Evolutionary conservation across 176 grass and related monocot species (phyloP).

Genomic region (Eleusine indica): DNA sequence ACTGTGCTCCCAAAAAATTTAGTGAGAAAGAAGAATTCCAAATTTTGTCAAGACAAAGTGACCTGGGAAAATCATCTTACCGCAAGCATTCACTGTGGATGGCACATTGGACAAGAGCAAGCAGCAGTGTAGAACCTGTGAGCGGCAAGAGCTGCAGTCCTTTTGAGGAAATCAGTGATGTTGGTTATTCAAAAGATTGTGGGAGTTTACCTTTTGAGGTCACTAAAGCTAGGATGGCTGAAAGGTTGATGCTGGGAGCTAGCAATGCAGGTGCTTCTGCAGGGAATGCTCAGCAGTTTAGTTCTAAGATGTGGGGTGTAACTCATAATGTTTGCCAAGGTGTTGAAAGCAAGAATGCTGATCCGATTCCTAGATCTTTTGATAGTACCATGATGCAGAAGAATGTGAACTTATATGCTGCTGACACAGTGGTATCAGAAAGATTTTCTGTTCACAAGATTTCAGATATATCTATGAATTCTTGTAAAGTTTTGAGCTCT

Average conservation of each 20-base stretch:
- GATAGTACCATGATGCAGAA: constrained; percentile 54
- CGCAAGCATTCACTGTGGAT: constrained; percentile 63
- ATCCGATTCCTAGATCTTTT: constrained; percentile 43
- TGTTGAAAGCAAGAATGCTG: constrained; percentile 43
- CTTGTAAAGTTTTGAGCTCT: constrained; percentile 39
- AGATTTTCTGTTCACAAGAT: constrained; percentile 55
- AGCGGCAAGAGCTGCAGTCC: constrained; percentile 17
- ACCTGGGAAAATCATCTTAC: constrained; percentile 42
- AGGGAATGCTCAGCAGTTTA: constrained; percentile 44
- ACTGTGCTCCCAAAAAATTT: constrained; percentile 44
- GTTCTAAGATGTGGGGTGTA: constrained; percentile 41
- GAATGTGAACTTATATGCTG: constrained; percentile 51
- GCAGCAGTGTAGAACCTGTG: constrained; percentile 36
- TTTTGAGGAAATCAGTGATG: constrained; percentile 36
- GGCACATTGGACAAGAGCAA: constrained; percentile 54
- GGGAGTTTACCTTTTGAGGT: constrained; percentile 46
- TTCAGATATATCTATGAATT: constrained; percentile 42
- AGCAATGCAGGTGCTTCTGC: constrained; percentile 42
- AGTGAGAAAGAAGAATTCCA: constrained; percentile 42
- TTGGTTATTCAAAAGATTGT: constrained; percentile 38
- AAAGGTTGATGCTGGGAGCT: constrained; percentile 54
- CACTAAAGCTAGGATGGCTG: constrained; percentile 42
- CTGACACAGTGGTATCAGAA: constrained; percentile 49
- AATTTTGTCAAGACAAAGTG: constrained; percentile 50
- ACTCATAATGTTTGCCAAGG: constrained; percentile 47